Base-by-base conservation (phyloP, 345 rosid species). In the Populus deltoides region DNA sequence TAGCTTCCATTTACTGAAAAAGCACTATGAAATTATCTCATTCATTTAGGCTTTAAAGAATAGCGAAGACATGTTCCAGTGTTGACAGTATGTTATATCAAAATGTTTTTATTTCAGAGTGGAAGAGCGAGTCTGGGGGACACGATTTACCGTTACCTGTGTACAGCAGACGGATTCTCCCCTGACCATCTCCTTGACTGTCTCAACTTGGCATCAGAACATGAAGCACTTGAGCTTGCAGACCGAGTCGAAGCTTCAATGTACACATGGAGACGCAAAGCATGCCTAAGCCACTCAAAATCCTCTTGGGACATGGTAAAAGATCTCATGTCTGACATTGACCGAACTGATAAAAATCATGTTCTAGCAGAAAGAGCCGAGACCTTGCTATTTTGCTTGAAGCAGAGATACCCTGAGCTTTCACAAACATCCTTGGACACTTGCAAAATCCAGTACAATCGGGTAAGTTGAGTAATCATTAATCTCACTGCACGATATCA, bases 261-360 rank as follows among this genome's bases (percentile, higher is more conserved):
- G 89, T 92, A 91, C 75, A 96, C 95, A 8, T 96, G 99, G 99
- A 89, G 95, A 68, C 93, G 94, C 15, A 97, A 97, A 85, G 92
- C 93, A 4, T 91, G 97, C 76, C 49, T 89, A 62, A 76, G 77
- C 78, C 84, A 91, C 66, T 93, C 97, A 39, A 93, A 87, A 84
- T 84, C 97, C 29, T 95, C 99, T 10, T 92, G 99, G 99, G 83
- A 82, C 71, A 81, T 91, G 92, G 93, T 93, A 27, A 96, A 93
- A 83, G 99, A 95, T 75, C 65, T 90, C 74, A 86, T 89, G 90
- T 86, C 94, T 10, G 97, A 80, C 22, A 79, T 78, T 10, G 90
- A 89, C 71, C 70, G 92, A 69, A 87, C 80, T 8, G 97, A 96
- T 77, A 96, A 93, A 82, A 96, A 93, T 67, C 92, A 92, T 75